Percentiles rank a stretch among this genome's conserved stretches.
Evolutionary conservation across 2,329 filamentous ascomycete species (phyloP).

Genomic region (Fonsecaea erecta): DNA sequence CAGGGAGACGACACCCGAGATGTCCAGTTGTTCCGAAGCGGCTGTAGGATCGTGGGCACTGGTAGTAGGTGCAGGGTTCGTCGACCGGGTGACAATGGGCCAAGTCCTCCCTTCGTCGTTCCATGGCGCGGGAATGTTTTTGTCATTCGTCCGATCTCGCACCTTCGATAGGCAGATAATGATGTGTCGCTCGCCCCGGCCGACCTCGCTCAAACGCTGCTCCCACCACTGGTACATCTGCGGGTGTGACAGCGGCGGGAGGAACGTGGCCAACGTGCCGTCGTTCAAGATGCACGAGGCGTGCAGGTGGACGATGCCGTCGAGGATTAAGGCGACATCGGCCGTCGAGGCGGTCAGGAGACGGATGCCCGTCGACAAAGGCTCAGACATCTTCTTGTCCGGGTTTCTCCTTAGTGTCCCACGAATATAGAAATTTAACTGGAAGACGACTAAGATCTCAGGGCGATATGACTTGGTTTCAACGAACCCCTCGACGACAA

Average conservation of each 20-base stretch:
- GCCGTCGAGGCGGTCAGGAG: constrained; percentile 22
- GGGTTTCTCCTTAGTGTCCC: background rate
- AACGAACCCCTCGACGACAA: no score
- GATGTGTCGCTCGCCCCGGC: constrained; percentile 55
- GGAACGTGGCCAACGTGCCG: constrained; percentile 62
- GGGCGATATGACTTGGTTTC: no score
- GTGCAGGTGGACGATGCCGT: constrained; percentile 63
- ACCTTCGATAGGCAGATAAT: constrained; percentile 54
- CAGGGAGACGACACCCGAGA: constrained; percentile 62
- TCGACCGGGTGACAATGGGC: constrained; percentile 17
- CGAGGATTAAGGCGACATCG: constrained; percentile 46
- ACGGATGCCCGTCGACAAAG: constrained; percentile 10
- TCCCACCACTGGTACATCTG: constrained; percentile 65
- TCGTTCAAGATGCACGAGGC: constrained; percentile 64
- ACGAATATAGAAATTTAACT: no score
- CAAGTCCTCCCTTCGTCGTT: constrained; percentile 4
- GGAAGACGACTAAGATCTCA: no score
- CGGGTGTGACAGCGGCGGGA: constrained; percentile 62
- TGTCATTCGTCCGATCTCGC: constrained; percentile 39
- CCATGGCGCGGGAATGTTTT: constrained; percentile 11
- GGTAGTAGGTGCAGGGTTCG: background rate
- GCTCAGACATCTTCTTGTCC: background rate
- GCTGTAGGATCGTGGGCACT: background rate
- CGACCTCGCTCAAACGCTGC: constrained; percentile 56
- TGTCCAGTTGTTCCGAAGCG: constrained; percentile 22